Percentiles rank a stretch among this genome's conserved stretches.
Evolutionary conservation across 2,329 filamentous ascomycete species (phyloP).

Genomic region (Hirsutella thompsonii): DNA sequence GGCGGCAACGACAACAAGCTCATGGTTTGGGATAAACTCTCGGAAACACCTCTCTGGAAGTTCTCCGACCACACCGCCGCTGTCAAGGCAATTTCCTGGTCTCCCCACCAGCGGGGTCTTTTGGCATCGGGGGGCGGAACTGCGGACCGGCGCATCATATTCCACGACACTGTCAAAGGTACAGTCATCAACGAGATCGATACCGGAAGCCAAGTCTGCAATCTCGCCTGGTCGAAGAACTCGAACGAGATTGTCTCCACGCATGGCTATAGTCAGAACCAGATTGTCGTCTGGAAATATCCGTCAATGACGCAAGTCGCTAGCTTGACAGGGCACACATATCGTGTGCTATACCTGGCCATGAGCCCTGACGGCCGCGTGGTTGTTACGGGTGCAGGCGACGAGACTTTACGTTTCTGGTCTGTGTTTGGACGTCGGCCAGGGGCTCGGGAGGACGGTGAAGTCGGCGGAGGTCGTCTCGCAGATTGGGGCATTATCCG

Average conservation of each 20-base stretch:
- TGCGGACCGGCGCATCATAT: constrained; percentile 90
- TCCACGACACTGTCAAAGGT: constrained; percentile 90
- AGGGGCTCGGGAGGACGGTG: constrained; percentile 56
- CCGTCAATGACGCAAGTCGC: constrained; percentile 96
- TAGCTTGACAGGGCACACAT: constrained; percentile 90
- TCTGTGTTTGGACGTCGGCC: constrained; percentile 82
- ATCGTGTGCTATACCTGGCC: constrained; percentile 86
- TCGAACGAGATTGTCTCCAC: constrained; percentile 96
- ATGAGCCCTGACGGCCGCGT: constrained; percentile 95
- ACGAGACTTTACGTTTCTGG: constrained; percentile 95
- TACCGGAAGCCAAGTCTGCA: constrained; percentile 97
- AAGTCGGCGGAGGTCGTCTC: constrained; percentile 44
- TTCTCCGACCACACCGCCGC: constrained; percentile 92
- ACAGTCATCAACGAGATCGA: constrained; percentile 76
- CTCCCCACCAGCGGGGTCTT: constrained; percentile 84
- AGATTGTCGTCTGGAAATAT: constrained; percentile 99
- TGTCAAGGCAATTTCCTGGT: constrained; percentile 97
- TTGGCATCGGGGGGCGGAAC: constrained; percentile 95
- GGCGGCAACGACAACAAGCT: constrained; percentile 98
- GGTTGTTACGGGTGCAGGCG: constrained; percentile 89
- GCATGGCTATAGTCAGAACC: constrained; percentile 94
- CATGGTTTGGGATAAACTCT: constrained; percentile 95
- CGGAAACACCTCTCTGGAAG: constrained; percentile 83
- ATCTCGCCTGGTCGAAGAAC: constrained; percentile 93
- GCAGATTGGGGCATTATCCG: constrained; percentile 78